Evolutionary conservation across 768 basidiomycete species (phyloP).

Genomic region (Psilocybe azurescens): DNA sequence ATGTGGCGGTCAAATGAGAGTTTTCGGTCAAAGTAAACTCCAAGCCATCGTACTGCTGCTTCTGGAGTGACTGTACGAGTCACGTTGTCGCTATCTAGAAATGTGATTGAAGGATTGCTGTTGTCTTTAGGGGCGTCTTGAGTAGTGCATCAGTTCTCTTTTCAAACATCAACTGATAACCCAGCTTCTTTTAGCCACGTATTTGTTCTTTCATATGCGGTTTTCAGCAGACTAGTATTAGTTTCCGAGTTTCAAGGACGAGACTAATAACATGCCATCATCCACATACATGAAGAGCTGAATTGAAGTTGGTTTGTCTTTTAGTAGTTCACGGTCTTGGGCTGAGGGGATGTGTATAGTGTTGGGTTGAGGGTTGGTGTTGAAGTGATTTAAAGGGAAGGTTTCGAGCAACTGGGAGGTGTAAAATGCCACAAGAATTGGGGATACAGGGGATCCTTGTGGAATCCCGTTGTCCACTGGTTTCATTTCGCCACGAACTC

Average conservation of each 20-base stretch:
- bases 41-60: constrained; percentile 34
- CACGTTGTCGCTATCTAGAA: constrained; percentile 9
- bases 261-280: too few species aligned
- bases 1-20: constrained; percentile 38
- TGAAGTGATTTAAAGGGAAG: too few species aligned
- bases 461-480: too few species aligned
- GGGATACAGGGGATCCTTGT: too few species aligned
- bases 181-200: constrained; percentile 24
- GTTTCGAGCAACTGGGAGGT: too few species aligned
- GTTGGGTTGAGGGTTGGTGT: too few species aligned
- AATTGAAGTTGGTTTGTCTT: too few species aligned
- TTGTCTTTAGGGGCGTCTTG: constrained; percentile 10
- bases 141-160: constrained; percentile 35
- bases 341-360: too few species aligned
- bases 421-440: too few species aligned
- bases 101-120: constrained; percentile 16
- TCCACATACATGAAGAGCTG: too few species aligned
- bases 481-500: too few species aligned
- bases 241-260: constrained; percentile 32
- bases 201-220: not conserved
- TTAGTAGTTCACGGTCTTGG: too few species aligned
- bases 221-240: constrained; percentile 13
- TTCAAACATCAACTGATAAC: constrained; percentile 26
- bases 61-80: constrained; percentile 1
- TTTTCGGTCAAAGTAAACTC: constrained; percentile 37